phyloP scores from a whole-genome alignment of 257 asterid species.

The Solanum peruvianum region DNA sequence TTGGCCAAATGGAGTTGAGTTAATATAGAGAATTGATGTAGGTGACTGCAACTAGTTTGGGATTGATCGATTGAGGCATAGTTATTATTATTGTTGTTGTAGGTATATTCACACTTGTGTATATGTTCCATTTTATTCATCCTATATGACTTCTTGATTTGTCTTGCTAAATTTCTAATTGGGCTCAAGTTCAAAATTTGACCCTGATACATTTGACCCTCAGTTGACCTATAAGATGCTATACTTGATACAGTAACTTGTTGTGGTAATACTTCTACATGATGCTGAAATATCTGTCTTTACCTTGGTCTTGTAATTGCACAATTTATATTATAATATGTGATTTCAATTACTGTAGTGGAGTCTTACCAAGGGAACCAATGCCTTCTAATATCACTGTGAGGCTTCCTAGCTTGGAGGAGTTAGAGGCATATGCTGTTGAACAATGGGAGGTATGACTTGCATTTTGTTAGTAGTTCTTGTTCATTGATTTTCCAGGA shows the following conservation, averaged over 20 bases:
- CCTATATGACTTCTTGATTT: neutral
- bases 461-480: slow-evolving; percentile 1
- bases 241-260: neutral
- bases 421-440: slow-evolving; percentile 78
- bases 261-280: neutral
- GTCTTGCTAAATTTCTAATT: neutral
- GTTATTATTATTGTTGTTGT: neutral
- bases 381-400: slow-evolving; percentile 72
- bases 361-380: slow-evolving; percentile 90
- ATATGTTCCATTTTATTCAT: neutral
- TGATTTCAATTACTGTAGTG: slow-evolving; percentile 42
- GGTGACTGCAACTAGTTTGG: neutral
- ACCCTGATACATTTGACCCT: neutral
- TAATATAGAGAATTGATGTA: neutral
- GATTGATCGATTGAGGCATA: neutral
- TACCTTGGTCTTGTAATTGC: neutral
- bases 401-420: slow-evolving; percentile 87
- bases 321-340: slow-evolving; percentile 4
- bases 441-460: slow-evolving; percentile 90
- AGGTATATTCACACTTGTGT: neutral
- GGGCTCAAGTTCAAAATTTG: neutral
- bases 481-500: slow-evolving; percentile 1
- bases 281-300: neutral
- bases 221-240: neutral
- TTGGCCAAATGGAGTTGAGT: neutral